Evolutionary conservation across 2,329 filamentous ascomycete genomes (phyloP), one percentile per base, ranked within the genome.

Genomic region (Chrysosporium queenslandicum): DNA sequence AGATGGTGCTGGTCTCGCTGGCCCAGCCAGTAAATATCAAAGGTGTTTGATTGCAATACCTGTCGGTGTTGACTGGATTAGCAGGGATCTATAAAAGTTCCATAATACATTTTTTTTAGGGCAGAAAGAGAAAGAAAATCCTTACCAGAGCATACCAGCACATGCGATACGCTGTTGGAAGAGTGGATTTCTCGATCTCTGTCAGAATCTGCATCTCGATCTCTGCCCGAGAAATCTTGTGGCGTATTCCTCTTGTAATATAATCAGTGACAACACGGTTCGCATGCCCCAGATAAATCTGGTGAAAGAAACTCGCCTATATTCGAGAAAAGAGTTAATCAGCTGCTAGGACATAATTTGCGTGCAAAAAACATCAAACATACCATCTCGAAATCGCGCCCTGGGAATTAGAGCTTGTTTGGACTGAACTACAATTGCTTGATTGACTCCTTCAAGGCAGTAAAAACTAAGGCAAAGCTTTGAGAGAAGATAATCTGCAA

Each of bases 21-120:
- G 12, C 58, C 59, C 3, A 55, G 43, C 60, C 60, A 62, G 49
- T 59, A 61, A 12, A 59, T 43, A 25, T 63, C 59, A 42, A 64
- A 64, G 3, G 51, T 55, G 25, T 53, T 30, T 27, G 58, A 57
- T 40, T 60, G 55, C n/a, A 62, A 42, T 16, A 64, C 58, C 61
- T 64, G 46, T 34, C 11, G 20, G 41, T 27, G 7, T 56, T 25
- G 50, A 46, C 25, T n/a, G 16, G 23, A 34, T 36, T 6, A 39
- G n/a, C 5, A 6, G n/a, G 9, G 32, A n/a, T n/a, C n/a, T 14
- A 39, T 39, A 6, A 18, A 6, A 18, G n/a, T 18, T 39, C n/a
- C 14, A 12, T 4, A 39, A 39, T 5, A 18, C n/a, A 7, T 16
- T 16, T 9, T 4, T 16, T 40, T 40, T 40, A n/a, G 23, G 12